Evolutionary conservation across 2,329 filamentous ascomycete species (phyloP).

Genomic region (Trichoderma koningii): DNA sequence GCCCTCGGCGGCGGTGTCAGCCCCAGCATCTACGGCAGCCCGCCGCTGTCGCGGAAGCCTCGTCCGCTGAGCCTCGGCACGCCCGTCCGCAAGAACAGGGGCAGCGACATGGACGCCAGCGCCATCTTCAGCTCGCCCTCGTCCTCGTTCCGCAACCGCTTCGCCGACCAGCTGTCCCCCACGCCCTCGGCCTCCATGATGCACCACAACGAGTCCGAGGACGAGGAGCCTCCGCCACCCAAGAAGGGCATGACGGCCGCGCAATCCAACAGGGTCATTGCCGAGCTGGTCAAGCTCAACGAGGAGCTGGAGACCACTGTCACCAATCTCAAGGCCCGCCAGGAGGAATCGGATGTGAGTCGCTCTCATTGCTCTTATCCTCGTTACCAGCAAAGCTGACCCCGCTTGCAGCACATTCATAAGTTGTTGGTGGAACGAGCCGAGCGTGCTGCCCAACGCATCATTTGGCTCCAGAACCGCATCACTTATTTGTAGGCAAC

Average conservation of each 20-base stretch:
- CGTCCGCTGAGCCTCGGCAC: constrained; percentile 34
- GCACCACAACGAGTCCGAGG: constrained; percentile 35
- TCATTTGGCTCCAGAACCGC: constrained; percentile 61
- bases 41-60: constrained; percentile 26
- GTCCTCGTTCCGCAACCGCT: constrained; percentile 43
- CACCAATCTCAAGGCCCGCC: constrained; percentile 54
- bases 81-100: constrained; percentile 32
- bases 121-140: constrained; percentile 42
- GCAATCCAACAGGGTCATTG: constrained; percentile 44
- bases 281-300: constrained; percentile 48
- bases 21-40: constrained; percentile 29
- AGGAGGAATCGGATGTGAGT: constrained; percentile 61
- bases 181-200: constrained; percentile 42
- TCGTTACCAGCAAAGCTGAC: neutral
- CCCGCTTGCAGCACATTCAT: constrained; percentile 58
- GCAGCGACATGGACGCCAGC: constrained; percentile 30
- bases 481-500: constrained; percentile 57
- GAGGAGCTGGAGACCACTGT: constrained; percentile 54
- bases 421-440: constrained; percentile 59
- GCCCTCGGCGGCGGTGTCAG: constrained; percentile 26
- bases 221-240: constrained; percentile 33
- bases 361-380: neutral
- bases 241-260: constrained; percentile 39
- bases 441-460: constrained; percentile 58
- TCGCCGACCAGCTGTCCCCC: constrained; percentile 40